Percentiles rank a stretch among this genome's conserved stretches.
phyloP scores from a whole-genome alignment of 1,139 yeast species.

The Lodderomyces parapsilosis region DNA sequence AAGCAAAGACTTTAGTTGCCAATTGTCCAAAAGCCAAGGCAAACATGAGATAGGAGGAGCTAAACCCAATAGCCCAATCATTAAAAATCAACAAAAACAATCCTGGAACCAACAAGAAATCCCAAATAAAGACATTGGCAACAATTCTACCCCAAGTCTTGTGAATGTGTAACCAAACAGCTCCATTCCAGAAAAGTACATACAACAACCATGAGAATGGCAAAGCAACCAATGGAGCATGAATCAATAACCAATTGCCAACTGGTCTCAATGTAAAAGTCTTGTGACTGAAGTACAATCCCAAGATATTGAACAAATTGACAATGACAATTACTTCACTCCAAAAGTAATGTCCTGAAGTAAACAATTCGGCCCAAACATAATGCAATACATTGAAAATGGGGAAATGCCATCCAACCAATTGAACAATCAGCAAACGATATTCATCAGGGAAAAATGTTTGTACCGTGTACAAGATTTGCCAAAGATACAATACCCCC shows the following conservation, averaged over 20 bases:
- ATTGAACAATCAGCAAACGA: slow-evolving; percentile 25
- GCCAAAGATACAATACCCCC: slow-evolving; percentile 53
- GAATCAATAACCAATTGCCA: slow-evolving; percentile 53
- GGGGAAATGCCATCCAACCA: slow-evolving; percentile 61
- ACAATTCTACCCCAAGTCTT: slow-evolving; percentile 61
- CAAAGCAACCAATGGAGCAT: slow-evolving; percentile 62
- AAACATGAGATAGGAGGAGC: slow-evolving; percentile 54
- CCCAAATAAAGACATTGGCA: slow-evolving; percentile 78
- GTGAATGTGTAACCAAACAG: slow-evolving; percentile 59
- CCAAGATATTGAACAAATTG: slow-evolving; percentile 58
- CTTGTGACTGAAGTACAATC: slow-evolving; percentile 58
- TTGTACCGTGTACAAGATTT: slow-evolving; percentile 52
- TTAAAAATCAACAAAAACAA: slow-evolving; percentile 55
- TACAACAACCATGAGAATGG: slow-evolving; percentile 76
- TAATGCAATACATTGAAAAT: slow-evolving; percentile 59
- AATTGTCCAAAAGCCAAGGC: slow-evolving; percentile 73
- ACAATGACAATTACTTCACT: slow-evolving; percentile 56
- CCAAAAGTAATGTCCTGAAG: slow-evolving; percentile 51
- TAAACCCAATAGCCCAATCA: slow-evolving; percentile 71
- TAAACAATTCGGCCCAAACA: slow-evolving; percentile 62
- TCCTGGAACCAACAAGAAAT: slow-evolving; percentile 65
- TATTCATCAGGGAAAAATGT: slow-evolving; percentile 46
- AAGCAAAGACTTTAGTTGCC: slow-evolving; percentile 64
- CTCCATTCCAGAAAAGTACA: slow-evolving; percentile 82
- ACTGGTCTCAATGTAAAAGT: slow-evolving; percentile 55